Evolutionary conservation across 345 rosid species (phyloP).

Genomic region (Populus alba): DNA sequence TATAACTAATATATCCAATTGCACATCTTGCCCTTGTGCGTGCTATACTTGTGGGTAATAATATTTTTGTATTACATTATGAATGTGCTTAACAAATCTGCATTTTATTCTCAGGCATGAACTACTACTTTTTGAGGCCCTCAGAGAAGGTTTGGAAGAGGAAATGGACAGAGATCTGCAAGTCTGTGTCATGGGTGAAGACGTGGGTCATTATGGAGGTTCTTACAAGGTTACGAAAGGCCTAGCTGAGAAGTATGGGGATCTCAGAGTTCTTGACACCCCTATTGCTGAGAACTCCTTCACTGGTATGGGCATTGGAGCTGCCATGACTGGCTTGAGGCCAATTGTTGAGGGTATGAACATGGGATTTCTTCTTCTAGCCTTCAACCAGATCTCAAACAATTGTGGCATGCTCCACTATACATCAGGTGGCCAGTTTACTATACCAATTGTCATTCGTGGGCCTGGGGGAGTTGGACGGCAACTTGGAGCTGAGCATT

Average conservation of each 20-base stretch:
- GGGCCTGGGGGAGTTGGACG: constrained; percentile 99
- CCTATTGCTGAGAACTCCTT: constrained; percentile 95
- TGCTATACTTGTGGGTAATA: not conserved
- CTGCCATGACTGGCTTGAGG: constrained; percentile 91
- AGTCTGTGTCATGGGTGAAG: constrained; percentile 96
- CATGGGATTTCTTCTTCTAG: constrained; percentile 97
- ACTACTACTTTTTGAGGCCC: constrained; percentile 85
- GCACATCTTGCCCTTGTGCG: not conserved
- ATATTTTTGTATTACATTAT: not conserved
- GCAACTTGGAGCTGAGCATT: constrained; percentile 96
- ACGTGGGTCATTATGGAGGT: constrained; percentile 95
- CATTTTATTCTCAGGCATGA: constrained; percentile 57
- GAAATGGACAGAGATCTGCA: constrained; percentile 93
- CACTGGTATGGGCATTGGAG: constrained; percentile 97
- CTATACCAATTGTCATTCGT: constrained; percentile 80
- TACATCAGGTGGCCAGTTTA: constrained; percentile 97
- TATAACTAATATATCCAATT: not conserved
- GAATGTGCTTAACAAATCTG: not conserved
- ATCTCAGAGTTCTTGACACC: constrained; percentile 92
- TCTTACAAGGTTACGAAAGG: constrained; percentile 89
- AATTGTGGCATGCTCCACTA: constrained; percentile 98
- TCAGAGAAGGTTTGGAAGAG: constrained; percentile 89
- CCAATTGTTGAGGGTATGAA: constrained; percentile 93
- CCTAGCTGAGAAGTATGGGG: constrained; percentile 73
- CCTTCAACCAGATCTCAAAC: constrained; percentile 98